Conservation (phyloP, 805 yeast genomes). For the Yamadazyma endophytica region DNA sequence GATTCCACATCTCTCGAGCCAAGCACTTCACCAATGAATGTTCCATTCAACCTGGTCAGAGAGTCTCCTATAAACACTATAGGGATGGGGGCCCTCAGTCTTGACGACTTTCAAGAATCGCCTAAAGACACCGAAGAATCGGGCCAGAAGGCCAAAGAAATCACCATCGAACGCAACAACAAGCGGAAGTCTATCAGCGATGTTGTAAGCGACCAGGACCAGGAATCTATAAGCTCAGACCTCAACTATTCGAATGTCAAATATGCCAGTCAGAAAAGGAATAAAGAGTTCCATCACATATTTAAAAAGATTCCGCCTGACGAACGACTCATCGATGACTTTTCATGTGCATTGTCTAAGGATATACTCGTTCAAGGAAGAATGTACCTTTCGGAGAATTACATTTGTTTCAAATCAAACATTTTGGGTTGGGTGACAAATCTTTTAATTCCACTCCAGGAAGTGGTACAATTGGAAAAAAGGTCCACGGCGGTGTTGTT, state of each 20-base stretch:
- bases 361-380: conserved; percentile 69
- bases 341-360: conserved; percentile 59
- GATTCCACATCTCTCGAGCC: not conserved
- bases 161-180: conserved; percentile 4
- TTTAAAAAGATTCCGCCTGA: conserved; percentile 48
- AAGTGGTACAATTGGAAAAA: conserved; percentile 61
- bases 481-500: conserved; percentile 62
- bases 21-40: conserved; percentile 15
- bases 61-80: conserved; percentile 44
- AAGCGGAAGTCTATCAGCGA: conserved; percentile 14
- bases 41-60: conserved; percentile 46
- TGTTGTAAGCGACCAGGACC: conserved; percentile 7
- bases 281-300: conserved; percentile 55
- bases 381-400: conserved; percentile 52
- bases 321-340: conserved; percentile 59
- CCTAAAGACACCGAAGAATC: conserved; percentile 11
- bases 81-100: conserved; percentile 44
- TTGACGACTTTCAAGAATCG: too few species aligned
- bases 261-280: conserved; percentile 47
- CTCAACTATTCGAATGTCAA: conserved; percentile 12
- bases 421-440: conserved; percentile 66
- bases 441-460: conserved; percentile 52
- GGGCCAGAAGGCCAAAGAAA: not conserved
- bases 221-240: conserved; percentile 4
- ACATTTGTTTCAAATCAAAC: conserved; percentile 61